Percentiles rank a stretch among this genome's conserved stretches.
phyloP scores from a whole-genome alignment of 2,329 filamentous ascomycete species.

The Fusarium sp. region DNA sequence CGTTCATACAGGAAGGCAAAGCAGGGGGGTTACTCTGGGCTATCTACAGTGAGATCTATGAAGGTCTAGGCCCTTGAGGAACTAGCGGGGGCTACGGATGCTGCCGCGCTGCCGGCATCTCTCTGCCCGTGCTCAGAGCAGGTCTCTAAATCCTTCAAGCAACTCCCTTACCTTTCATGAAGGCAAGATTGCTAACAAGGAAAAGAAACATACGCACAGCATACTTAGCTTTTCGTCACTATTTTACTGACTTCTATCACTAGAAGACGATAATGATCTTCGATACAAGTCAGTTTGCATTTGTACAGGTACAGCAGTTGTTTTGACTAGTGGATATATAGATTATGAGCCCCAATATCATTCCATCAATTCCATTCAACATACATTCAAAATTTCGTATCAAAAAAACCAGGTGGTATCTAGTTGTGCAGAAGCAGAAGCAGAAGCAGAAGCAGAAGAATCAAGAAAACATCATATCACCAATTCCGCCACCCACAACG shows the following conservation, averaged over 20 bases:
- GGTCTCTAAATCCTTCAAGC: background rate
- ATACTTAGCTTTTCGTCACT: no score
- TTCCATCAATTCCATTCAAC: conserved; percentile 22
- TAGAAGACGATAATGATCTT: no score
- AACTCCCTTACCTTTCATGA: no score
- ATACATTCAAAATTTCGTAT: conserved; percentile 24
- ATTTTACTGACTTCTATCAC: no score
- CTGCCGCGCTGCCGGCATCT: conserved; percentile 20
- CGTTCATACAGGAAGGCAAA: conserved; percentile 1
- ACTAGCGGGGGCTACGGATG: background rate
- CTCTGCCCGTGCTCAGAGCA: conserved; percentile 8
- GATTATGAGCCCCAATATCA: background rate
- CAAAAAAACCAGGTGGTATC: conserved; percentile 45
- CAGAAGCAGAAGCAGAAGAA: conserved; percentile 41
- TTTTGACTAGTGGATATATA: conserved; percentile 16
- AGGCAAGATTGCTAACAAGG: no score
- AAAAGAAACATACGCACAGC: no score
- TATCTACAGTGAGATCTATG: background rate
- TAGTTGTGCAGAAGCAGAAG: conserved; percentile 43
- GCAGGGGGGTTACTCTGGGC: conserved; percentile 1
- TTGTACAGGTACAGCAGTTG: conserved; percentile 1
- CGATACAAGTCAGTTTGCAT: conserved; percentile 3
- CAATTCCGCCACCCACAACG: conserved; percentile 25
- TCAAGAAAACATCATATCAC: conserved; percentile 21
- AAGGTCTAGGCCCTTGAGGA: conserved; percentile 1